Percentiles rank a stretch among this genome's conserved stretches.
Conservation (phyloP, 1,284 basidiomycete species). For the Ustilago trichophora region DNA sequence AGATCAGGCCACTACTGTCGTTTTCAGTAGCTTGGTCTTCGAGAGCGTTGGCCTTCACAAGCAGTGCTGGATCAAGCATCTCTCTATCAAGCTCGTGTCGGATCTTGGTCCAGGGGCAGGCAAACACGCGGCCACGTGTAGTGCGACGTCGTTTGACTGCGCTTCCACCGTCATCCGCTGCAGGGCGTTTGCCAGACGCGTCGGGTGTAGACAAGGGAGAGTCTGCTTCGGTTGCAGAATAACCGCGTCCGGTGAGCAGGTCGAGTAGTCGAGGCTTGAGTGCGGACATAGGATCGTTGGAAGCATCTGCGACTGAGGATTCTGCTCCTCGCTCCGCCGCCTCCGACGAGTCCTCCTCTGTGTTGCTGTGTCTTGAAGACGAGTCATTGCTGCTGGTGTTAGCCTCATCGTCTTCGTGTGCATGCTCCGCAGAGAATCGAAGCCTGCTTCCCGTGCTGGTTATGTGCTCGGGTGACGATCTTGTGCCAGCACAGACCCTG, state of each 20-base stretch:
- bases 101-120: conserved; percentile 58
- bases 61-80: too few species aligned
- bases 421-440: conserved; percentile 13
- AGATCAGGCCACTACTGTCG: conserved; percentile 68
- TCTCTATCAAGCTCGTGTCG: conserved; percentile 25
- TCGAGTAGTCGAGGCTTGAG: conserved; percentile 26
- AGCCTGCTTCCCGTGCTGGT: conserved; percentile 18
- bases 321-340: too few species aligned
- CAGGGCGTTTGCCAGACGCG: conserved; percentile 2
- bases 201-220: not conserved
- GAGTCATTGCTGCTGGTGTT: not conserved
- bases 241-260: conserved; percentile 38
- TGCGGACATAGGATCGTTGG: not conserved
- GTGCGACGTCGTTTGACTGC: conserved; percentile 30
- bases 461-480: conserved; percentile 7
- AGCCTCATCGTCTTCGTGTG: not conserved
- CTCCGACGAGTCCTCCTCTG: too few species aligned
- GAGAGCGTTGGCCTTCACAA: too few species aligned
- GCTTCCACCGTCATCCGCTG: not conserved
- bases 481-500: conserved; percentile 14
- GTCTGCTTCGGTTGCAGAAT: conserved; percentile 8
- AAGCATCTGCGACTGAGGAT: too few species aligned
- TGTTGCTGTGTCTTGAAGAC: not conserved
- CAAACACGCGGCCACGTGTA: conserved; percentile 48
- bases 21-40: too few species aligned